phyloP scores from a whole-genome alignment of 345 rosid genomes.

The Moricandia arvensis region DNA sequence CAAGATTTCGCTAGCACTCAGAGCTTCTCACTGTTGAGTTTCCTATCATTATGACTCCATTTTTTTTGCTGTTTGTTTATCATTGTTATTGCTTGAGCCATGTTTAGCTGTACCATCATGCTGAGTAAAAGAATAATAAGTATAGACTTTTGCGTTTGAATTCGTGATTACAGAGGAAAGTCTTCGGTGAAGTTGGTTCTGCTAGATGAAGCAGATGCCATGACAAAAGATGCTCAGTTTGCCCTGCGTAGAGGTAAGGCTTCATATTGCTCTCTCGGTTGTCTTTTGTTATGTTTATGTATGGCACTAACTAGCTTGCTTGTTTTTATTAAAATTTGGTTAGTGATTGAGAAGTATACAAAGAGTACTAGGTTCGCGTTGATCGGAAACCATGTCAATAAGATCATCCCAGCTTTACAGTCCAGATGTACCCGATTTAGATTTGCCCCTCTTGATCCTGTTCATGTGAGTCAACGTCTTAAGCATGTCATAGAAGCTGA shows the following conservation, averaged over 20 bases:
- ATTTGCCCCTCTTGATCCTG: slow-evolving; percentile 88
- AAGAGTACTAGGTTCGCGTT: slow-evolving; percentile 92
- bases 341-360: slow-evolving; percentile 97
- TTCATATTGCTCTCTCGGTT: neutral
- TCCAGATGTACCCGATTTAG: slow-evolving; percentile 96
- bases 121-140: neutral
- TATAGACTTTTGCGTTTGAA: neutral
- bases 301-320: slow-evolving; percentile 10
- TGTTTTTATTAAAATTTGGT: slow-evolving; percentile 17
- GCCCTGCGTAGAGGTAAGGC: slow-evolving; percentile 82
- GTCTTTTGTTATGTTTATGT: neutral
- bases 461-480: slow-evolving; percentile 71
- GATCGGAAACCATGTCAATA: slow-evolving; percentile 92
- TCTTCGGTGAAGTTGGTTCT: slow-evolving; percentile 80
- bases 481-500: slow-evolving; percentile 79
- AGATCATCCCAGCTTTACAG: slow-evolving; percentile 96
- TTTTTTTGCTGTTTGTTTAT: neutral
- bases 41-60: neutral
- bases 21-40: slow-evolving; percentile 84
- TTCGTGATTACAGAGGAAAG: slow-evolving; percentile 50
- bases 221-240: slow-evolving; percentile 99
- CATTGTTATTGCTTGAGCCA: neutral
- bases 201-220: slow-evolving; percentile 96
- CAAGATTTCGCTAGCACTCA: slow-evolving; percentile 98
- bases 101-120: neutral